Base-by-base conservation (phyloP, 495 filamentous ascomycete species). In the Podospora bellae-mahoneyi region DNA sequence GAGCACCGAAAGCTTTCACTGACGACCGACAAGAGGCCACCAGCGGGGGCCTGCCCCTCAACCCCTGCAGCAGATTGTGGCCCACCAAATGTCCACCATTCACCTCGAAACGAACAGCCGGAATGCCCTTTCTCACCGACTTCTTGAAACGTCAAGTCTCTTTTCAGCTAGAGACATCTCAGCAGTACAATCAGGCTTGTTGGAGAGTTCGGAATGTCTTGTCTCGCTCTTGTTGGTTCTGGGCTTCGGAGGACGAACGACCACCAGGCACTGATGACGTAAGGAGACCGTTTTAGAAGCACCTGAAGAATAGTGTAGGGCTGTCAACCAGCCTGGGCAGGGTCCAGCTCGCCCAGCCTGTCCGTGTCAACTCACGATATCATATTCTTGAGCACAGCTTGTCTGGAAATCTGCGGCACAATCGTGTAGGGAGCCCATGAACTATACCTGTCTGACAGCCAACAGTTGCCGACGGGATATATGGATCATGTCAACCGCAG, bases 1-100 rank as follows among this genome's bases (percentile, higher is more conserved):
- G 55, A 59, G 56, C 64, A 59, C 60, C 27, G 64, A 66, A 64
- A 64, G 56, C 65, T 59, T 48, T 44, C 39, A 32, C 63, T 48
- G 62, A 64, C 63, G 20, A 59, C 62, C 62, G 60, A 56, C 67
- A 19, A 58, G 55, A 58, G 64, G 68, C 68, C 68, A 60, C 64
- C 28, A 19, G 55, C 55, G 55, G 55, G 15, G 23, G 55, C 55
- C 55, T 15, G n/a, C 55, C 55, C 23, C 55, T 58, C 55, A 20
- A 26, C 55, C 55, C 55, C 55, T 58, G 55, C 55, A 58, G 55
- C 55, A 26, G 23, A 58, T 58, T 26, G 23, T 26, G 55, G 55
- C 18, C 55, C 55, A 58, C 55, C 55, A 9, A 6, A 58, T 48
- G 39, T 48, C 39, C 39, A 48, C 30, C 30, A 32, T 32, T 32